Evolutionary conservation across 1,284 basidiomycete species (phyloP).

Genomic region (Leucoagaricus sp.): DNA sequence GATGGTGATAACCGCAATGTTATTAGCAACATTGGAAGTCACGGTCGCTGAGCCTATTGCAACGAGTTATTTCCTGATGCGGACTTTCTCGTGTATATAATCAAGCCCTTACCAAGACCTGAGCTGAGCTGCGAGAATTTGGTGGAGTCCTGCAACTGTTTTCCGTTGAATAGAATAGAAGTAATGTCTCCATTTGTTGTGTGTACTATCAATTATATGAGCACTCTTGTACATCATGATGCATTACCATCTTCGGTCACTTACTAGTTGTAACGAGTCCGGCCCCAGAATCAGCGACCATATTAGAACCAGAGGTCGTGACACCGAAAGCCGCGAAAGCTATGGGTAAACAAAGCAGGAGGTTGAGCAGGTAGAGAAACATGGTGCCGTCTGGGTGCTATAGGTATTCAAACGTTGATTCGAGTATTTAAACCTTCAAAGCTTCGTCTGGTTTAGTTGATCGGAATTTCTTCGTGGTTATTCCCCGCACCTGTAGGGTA

Average conservation of each 20-base stretch:
- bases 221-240: neutral
- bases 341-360: slow-evolving; percentile 23
- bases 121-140: slow-evolving; percentile 49
- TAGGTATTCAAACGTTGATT: neutral
- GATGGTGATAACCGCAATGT: slow-evolving; percentile 41
- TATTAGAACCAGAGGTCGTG: slow-evolving; percentile 39
- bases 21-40: slow-evolving; percentile 39
- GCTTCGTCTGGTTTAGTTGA: neutral
- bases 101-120: slow-evolving; percentile 37
- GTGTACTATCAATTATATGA: slow-evolving; percentile 33
- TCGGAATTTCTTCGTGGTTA: slow-evolving; percentile 16
- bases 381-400: neutral
- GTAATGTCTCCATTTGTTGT: slow-evolving; percentile 46
- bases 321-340: slow-evolving; percentile 47
- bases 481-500: neutral
- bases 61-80: neutral
- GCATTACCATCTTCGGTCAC: slow-evolving; percentile 16
- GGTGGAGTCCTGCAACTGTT: slow-evolving; percentile 43
- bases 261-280: slow-evolving; percentile 47
- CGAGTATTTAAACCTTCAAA: slow-evolving; percentile 5
- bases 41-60: slow-evolving; percentile 42
- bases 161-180: slow-evolving; percentile 45
- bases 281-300: slow-evolving; percentile 46
- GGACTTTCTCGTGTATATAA: neutral
- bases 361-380: slow-evolving; percentile 7